Percentiles rank a stretch among this genome's conserved stretches.
Conservation (phyloP, 2,329 filamentous ascomycete genomes). For the Paraphaeosphaeria minitans region DNA sequence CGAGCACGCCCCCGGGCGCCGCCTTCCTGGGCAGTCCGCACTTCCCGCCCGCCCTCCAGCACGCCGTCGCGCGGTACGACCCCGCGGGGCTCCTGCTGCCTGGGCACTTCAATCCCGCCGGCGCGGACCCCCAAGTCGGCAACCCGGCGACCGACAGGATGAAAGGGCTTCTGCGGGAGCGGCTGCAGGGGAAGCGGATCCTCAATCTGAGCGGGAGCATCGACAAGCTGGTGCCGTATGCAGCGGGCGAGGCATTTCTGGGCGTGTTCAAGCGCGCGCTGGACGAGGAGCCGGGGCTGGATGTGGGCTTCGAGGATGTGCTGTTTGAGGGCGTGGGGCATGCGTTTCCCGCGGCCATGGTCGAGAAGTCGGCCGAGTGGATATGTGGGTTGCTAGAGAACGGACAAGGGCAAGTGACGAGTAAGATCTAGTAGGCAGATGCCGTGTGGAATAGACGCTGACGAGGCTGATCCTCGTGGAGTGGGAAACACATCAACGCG, state of each 20-base stretch:
- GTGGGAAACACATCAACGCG: not conserved
- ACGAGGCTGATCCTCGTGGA: not conserved
- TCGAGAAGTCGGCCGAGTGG: slow-evolving; percentile 68
- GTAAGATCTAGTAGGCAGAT: slow-evolving; percentile 35
- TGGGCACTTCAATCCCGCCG: slow-evolving; percentile 27
- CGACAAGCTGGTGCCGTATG: slow-evolving; percentile 76
- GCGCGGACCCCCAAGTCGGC: slow-evolving; percentile 33
- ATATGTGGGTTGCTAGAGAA: slow-evolving; percentile 53
- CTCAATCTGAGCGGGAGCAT: slow-evolving; percentile 61
- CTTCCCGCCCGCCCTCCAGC: slow-evolving; percentile 73
- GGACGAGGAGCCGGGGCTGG: slow-evolving; percentile 53
- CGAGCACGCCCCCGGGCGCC: slow-evolving; percentile 59
- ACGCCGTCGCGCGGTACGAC: slow-evolving; percentile 69
- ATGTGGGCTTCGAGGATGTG: slow-evolving; percentile 65
- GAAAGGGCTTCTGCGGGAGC: slow-evolving; percentile 48
- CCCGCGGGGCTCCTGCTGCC: slow-evolving; percentile 74
- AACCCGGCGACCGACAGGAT: slow-evolving; percentile 43
- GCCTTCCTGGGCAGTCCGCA: slow-evolving; percentile 77
- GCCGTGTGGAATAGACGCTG: not conserved
- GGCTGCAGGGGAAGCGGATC: slow-evolving; percentile 50
- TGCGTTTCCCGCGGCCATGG: slow-evolving; percentile 70
- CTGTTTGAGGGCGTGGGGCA: slow-evolving; percentile 74
- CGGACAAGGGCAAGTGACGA: slow-evolving; percentile 18
- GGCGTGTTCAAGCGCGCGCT: slow-evolving; percentile 66
- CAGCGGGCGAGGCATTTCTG: slow-evolving; percentile 64